phyloP scores from a whole-genome alignment of 2,329 filamentous ascomycete species.

The Monosporascus sp. region DNA sequence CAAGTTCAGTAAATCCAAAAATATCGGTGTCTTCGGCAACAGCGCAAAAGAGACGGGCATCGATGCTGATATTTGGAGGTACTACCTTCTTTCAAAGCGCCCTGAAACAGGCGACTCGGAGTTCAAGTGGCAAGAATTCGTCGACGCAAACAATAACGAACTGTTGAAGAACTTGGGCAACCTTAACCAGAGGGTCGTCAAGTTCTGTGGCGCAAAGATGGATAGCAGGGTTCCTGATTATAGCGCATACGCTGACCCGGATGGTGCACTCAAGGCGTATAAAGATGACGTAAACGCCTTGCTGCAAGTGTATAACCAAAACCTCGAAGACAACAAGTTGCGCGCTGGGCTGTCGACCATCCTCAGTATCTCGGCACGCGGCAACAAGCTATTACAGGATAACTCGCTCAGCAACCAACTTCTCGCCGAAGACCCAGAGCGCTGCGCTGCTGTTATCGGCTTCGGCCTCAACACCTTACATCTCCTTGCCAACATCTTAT shows the following conservation, averaged over 20 bases:
- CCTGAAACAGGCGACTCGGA: slow-evolving; percentile 84
- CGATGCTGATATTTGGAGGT: slow-evolving; percentile 84
- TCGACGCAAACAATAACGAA: slow-evolving; percentile 82
- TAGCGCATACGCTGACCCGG: slow-evolving; percentile 30
- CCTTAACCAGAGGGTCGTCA: slow-evolving; percentile 42
- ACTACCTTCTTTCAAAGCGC: slow-evolving; percentile 79
- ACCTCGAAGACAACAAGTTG: slow-evolving; percentile 68
- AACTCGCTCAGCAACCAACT: slow-evolving; percentile 51
- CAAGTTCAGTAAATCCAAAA: slow-evolving; percentile 90
- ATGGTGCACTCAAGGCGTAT: slow-evolving; percentile 22
- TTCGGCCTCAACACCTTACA: slow-evolving; percentile 80
- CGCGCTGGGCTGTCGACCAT: slow-evolving; percentile 50
- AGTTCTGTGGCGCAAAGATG: slow-evolving; percentile 60
- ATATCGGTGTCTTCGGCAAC: slow-evolving; percentile 86
- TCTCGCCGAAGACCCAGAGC: slow-evolving; percentile 48
- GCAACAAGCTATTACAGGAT: slow-evolving; percentile 47
- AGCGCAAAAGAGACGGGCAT: slow-evolving; percentile 84
- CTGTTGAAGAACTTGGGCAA: slow-evolving; percentile 73
- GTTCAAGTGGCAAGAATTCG: slow-evolving; percentile 83
- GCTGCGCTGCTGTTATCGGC: slow-evolving; percentile 58
- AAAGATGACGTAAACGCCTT: slow-evolving; percentile 60
- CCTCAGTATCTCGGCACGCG: slow-evolving; percentile 26
- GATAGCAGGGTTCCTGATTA: slow-evolving; percentile 55
- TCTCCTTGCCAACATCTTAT: slow-evolving; percentile 71
- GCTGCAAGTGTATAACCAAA: slow-evolving; percentile 60